Base-by-base conservation (phyloP, 306 rosid genomes). In the Pachyrhizus erosus region DNA sequence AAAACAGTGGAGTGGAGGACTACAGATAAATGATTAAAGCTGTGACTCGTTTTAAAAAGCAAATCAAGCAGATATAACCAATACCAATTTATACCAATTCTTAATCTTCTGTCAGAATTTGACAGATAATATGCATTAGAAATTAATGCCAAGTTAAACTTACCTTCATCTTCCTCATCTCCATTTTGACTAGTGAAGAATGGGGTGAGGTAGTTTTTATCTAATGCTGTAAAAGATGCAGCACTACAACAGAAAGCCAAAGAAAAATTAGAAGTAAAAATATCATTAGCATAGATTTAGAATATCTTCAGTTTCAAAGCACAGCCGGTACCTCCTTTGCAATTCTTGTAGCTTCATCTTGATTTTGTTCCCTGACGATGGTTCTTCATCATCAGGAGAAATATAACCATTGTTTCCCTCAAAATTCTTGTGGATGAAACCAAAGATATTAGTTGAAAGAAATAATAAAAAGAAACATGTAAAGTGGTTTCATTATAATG, bases 301-400 rank as follows among this genome's bases (percentile, higher is more conserved):
- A 67, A 75, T 55, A 27, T 75, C 34, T 75, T 24, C 51, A 66
- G 18, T 52, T 10, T 48, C 67, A 76, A 37, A 60, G 73, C 43
- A 17, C 42, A 57, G 31, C 37, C 27, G 12, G 14, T 87, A 93
- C 99, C 97, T 96, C 88, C 81, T 91, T 66, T 92, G 99, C 60
- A 96, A 88, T 87, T 96, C 97, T 77, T 92, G 94, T 52, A 96
- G 92, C 86, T 87, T 96, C 99, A 92, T 93, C 88, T 93, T 96
- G 84, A 93, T 90, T 85, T 85, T 93, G 93, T 75, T 93, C 81
- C 97, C 93, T 17, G 99, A 91, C 45, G 99, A 87, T 11, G 83
- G 61, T 86, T 89, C 98, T 48, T 89, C 97, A 26, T 89, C 84
- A 26, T 83, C 89, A 23, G 99, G 99, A 87, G 93, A 90, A 74